Evolutionary conservation across 2,329 filamentous ascomycete genomes (phyloP).

Genomic region (Aspergillus candidus): DNA sequence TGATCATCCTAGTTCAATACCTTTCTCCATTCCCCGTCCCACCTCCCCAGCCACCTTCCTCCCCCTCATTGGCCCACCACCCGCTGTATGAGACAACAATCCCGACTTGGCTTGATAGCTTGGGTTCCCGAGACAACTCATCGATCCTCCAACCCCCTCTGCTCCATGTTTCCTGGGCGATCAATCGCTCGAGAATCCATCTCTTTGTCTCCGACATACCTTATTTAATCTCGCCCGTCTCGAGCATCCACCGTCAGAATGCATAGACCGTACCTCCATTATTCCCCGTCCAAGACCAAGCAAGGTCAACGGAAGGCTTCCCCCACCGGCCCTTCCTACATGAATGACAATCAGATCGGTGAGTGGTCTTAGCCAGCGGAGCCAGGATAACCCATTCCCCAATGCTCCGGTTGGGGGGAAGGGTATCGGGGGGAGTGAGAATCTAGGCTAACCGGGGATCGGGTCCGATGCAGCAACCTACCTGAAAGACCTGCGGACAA

Average conservation of each 20-base stretch:
- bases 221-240: not conserved
- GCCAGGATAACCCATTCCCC: conserved; percentile 14
- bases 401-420: not conserved
- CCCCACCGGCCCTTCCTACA: conserved; percentile 42
- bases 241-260: conserved; percentile 25
- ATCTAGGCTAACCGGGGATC: too few species aligned
- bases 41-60: conserved; percentile 13
- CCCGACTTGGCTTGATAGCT: conserved; percentile 11
- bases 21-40: conserved; percentile 8
- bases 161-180: conserved; percentile 1
- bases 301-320: conserved; percentile 40
- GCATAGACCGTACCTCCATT: conserved; percentile 26
- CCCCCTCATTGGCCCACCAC: conserved; percentile 10
- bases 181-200: not conserved
- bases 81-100: conserved; percentile 7
- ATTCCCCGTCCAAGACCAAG: conserved; percentile 23
- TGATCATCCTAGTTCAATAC: too few species aligned
- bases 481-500: conserved; percentile 54
- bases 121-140: conserved; percentile 8
- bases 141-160: conserved; percentile 3
- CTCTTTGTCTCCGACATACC: not conserved
- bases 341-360: conserved; percentile 44
- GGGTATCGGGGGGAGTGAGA: too few species aligned
- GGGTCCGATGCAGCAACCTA: conserved; percentile 46
- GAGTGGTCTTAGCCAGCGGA: conserved; percentile 22